Evolutionary conservation across 306 rosid species (phyloP).

Genomic region (Aeschynomene evenia): DNA sequence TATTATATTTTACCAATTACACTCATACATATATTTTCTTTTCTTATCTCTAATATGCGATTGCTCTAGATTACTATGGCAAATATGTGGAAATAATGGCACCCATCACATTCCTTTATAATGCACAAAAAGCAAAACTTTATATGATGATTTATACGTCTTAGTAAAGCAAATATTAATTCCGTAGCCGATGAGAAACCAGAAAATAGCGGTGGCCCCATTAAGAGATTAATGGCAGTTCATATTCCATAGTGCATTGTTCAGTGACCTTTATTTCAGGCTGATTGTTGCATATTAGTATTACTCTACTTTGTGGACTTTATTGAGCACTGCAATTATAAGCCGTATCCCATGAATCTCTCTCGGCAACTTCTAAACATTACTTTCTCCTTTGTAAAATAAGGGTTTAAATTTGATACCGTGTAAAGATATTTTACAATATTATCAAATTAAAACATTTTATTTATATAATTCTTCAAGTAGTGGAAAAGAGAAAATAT

Average conservation of each 20-base stretch:
- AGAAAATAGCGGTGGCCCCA: slow-evolving; percentile 17
- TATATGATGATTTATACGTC: neutral
- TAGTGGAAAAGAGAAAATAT: no score
- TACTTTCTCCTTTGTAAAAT: no score
- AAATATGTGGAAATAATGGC: slow-evolving; percentile 4
- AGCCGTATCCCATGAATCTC: neutral
- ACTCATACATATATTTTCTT: no score
- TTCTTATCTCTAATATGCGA: no score
- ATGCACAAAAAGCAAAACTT: slow-evolving; percentile 21
- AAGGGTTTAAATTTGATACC: no score
- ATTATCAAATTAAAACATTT: no score
- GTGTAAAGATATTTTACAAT: no score
- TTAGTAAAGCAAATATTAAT: neutral
- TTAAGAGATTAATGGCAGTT: neutral
- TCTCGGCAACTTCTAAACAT: no score
- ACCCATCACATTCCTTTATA: slow-evolving; percentile 1
- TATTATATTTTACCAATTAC: no score
- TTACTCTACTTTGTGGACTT: no score
- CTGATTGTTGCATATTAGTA: slow-evolving; percentile 25
- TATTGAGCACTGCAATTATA: neutral
- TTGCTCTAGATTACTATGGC: neutral
- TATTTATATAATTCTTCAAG: no score
- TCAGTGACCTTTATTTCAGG: neutral
- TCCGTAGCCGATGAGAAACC: neutral
- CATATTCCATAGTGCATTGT: slow-evolving; percentile 7